Conservation (phyloP, 176 grass and related monocot species). For the Paspalum notatum region DNA sequence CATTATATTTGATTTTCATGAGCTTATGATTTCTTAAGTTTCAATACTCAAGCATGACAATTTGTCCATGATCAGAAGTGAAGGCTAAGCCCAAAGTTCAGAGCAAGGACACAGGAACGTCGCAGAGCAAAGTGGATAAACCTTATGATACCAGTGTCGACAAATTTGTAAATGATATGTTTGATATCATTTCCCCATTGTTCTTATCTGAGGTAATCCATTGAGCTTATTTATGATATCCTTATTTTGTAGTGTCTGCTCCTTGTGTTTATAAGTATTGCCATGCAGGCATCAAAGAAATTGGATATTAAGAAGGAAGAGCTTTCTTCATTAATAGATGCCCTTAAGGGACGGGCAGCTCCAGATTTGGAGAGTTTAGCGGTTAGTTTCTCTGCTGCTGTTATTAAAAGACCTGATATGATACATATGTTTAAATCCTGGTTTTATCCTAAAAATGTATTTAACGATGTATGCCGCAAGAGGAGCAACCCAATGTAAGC, state of each 20-base stretch:
- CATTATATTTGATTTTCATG: constrained; percentile 32
- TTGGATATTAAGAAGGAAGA: constrained; percentile 56
- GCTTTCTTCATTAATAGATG: constrained; percentile 54
- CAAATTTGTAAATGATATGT: constrained; percentile 68
- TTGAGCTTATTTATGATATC: constrained; percentile 24
- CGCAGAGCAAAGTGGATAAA: constrained; percentile 49
- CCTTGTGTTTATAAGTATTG: constrained; percentile 42
- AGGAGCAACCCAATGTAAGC: not conserved
- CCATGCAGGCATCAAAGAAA: constrained; percentile 66
- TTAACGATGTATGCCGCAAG: not conserved
- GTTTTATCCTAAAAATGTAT: constrained; percentile 7
- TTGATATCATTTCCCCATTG: constrained; percentile 61
- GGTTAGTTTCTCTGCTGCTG: constrained; percentile 53
- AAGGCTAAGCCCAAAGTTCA: constrained; percentile 51
- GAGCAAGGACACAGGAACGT: constrained; percentile 49
- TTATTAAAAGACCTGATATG: constrained; percentile 16
- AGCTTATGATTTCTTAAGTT: constrained; percentile 26
- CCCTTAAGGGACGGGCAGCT: constrained; percentile 38
- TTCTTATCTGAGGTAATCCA: constrained; percentile 68
- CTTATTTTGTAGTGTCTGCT: constrained; percentile 12
- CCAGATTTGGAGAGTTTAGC: constrained; percentile 64
- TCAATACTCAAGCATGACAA: constrained; percentile 3
- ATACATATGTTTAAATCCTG: constrained; percentile 8
- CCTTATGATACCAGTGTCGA: constrained; percentile 47
- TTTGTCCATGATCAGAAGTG: constrained; percentile 51